phyloP scores from a whole-genome alignment of 1,139 yeast species.

The Meyerozyma sp. region DNA sequence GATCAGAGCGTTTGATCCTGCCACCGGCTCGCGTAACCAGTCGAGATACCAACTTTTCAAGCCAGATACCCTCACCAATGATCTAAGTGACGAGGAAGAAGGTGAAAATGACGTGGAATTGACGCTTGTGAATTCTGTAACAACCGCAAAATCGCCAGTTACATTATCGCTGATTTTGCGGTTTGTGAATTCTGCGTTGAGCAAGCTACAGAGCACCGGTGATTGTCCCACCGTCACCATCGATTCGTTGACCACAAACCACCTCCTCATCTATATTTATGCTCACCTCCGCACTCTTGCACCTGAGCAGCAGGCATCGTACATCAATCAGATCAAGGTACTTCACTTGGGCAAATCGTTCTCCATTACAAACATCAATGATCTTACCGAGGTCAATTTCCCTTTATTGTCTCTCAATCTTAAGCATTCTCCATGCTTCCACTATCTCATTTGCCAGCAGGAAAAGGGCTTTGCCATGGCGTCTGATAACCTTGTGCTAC shows the following conservation, averaged over 20 bases:
- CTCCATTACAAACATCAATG: conserved; percentile 8
- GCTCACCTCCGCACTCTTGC: conserved; percentile 5
- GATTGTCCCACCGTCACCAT: not conserved
- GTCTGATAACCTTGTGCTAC: not conserved
- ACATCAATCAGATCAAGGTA: conserved; percentile 12
- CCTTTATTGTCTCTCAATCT: not conserved
- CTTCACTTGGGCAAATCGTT: conserved; percentile 16
- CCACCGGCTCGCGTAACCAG: conserved; percentile 2
- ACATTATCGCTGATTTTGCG: conserved; percentile 3
- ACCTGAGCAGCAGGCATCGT: conserved; percentile 5
- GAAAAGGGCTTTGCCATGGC: not conserved
- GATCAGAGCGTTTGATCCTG: conserved; percentile 7
- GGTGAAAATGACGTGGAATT: conserved; percentile 2
- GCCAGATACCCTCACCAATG: conserved; percentile 2
- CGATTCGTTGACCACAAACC: conserved; percentile 11
- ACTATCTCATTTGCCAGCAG: not conserved
- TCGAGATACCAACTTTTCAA: not conserved
- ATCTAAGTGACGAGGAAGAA: conserved; percentile 4
- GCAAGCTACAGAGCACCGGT: conserved; percentile 2
- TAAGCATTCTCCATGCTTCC: not conserved
- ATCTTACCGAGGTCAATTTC: conserved; percentile 3
- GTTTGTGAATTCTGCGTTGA: conserved; percentile 1
- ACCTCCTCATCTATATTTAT: conserved; percentile 16
- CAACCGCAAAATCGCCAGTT: conserved; percentile 4
- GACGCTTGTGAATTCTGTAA: conserved; percentile 7